Conservation (phyloP, 371 early-diverging fungal species). For the Rhizomucor miehei region DNA sequence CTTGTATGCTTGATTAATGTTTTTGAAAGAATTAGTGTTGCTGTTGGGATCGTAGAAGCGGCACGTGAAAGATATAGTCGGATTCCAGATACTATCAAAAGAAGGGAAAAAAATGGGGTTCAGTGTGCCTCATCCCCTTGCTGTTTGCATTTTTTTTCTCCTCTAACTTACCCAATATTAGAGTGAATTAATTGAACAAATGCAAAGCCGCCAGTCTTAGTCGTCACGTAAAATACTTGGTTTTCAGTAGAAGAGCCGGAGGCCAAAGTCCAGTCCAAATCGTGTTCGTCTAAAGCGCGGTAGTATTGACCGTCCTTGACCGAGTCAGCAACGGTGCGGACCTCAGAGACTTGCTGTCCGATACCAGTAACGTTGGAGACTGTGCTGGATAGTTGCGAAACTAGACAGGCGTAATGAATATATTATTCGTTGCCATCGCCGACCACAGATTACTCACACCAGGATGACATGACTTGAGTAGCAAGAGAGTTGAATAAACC, state of each 20-base stretch:
- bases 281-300: constrained; percentile 55
- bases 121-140: too few species aligned
- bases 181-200: constrained; percentile 88
- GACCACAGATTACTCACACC: constrained; percentile 17
- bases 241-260: constrained; percentile 83
- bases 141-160: not conserved
- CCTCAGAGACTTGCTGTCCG: constrained; percentile 26
- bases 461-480: constrained; percentile 26
- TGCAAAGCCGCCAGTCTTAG: constrained; percentile 71
- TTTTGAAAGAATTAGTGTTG: constrained; percentile 66
- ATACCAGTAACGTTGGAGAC: constrained; percentile 46
- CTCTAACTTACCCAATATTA: constrained; percentile 63
- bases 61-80: constrained; percentile 77
- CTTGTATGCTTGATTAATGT: constrained; percentile 61
- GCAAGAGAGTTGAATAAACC: constrained; percentile 3
- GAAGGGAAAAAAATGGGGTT: not conserved
- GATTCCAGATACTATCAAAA: constrained; percentile 38
- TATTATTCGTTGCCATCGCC: not conserved
- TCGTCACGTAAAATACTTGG: constrained; percentile 83
- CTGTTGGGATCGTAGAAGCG: constrained; percentile 69
- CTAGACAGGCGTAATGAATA: constrained; percentile 10
- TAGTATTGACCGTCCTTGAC: constrained; percentile 56
- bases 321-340: constrained; percentile 55
- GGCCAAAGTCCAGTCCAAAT: constrained; percentile 72
- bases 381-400: constrained; percentile 48